phyloP scores from a whole-genome alignment of 805 yeast genomes.

The Grigorovia yakushimaensis region DNA sequence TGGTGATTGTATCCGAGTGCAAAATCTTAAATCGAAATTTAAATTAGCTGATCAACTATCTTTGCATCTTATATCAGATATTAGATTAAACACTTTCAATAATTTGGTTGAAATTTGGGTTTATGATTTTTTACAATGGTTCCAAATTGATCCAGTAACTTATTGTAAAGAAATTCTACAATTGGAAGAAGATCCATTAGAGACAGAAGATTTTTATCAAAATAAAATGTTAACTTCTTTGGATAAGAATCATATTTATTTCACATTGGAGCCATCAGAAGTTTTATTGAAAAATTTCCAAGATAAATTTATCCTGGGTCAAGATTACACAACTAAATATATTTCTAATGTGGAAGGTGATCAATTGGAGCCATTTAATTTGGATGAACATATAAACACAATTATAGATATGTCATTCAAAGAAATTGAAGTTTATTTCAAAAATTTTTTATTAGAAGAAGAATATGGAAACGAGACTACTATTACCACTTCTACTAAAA shows the following conservation, averaged over 20 bases:
- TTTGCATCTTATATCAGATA: slow-evolving; percentile 35
- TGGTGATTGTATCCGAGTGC: slow-evolving; percentile 42
- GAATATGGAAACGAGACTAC: neutral
- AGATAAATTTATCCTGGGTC: slow-evolving; percentile 34
- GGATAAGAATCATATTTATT: slow-evolving; percentile 37
- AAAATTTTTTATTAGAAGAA: slow-evolving; percentile 6
- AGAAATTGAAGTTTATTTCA: slow-evolving; percentile 12
- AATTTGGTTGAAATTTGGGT: slow-evolving; percentile 39
- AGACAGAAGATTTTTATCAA: slow-evolving; percentile 6
- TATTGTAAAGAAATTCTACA: slow-evolving; percentile 17
- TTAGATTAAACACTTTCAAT: slow-evolving; percentile 37
- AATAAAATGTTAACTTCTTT: slow-evolving; percentile 12
- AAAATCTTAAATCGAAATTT: slow-evolving; percentile 10
- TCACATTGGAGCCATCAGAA: slow-evolving; percentile 40
- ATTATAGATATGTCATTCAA: slow-evolving; percentile 7
- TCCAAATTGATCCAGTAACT: slow-evolving; percentile 27
- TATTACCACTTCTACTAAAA: too few species aligned
- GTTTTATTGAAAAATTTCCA: slow-evolving; percentile 34
- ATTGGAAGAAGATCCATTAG: slow-evolving; percentile 10
- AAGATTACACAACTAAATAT: slow-evolving; percentile 7
- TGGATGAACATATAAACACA: slow-evolving; percentile 5
- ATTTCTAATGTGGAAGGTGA: neutral
- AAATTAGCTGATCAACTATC: neutral
- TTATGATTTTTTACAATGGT: slow-evolving; percentile 33
- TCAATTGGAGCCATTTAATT: slow-evolving; percentile 4